Evolutionary conservation across 768 basidiomycete species (phyloP), one percentile per base, ranked within the genome.

Genomic region (Kwoniella sp.): DNA sequence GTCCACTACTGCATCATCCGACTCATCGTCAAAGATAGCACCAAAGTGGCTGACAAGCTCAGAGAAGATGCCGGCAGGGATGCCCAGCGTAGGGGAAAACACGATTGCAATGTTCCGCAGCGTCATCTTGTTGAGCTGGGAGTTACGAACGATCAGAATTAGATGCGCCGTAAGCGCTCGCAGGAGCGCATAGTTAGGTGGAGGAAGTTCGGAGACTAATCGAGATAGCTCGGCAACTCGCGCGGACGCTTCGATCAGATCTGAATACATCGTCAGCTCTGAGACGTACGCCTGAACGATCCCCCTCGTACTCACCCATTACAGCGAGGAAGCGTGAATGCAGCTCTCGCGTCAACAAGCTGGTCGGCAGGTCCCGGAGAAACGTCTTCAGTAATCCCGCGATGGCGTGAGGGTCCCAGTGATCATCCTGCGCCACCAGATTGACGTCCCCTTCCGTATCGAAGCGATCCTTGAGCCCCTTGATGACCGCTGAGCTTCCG

Each of bases 71-170:
- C 89, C 89, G 3, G 93, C 93, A n/a, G 93, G 93, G 63, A 99
- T 95, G 37, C 90, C 91, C 11, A 99, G 79, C 0, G 95, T 98
- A 2, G 95, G 95, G 60, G 90, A 92, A 77, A 98, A 96, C 20
- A 98, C 93, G 55, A 99, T 98, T 15, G 93, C 92, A 23, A 99
- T 89, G 71, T 99, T 99, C 39, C 93, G 84, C 83, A 98, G 85
- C 34, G 87, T 92, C 95, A 99, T 99, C 79, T 92, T 98, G 83
- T 95, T 95, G 53, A 86, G 77, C 36, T 80, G 65, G 15, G 90
- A 82, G 70, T 98, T 91, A 74, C 89, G 86, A 38, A 98, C 90
- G 63, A 99, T 87, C 37, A 91, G 79, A 61, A 96, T 95, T 56
- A 99, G 79, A 75, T 99, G 93, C 22, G 92, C 89, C 1, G 86